Evolutionary conservation across 306 rosid genomes (phyloP), one percentile per base, ranked within the genome.

Genomic region (Lathyrus tuberosus): DNA sequence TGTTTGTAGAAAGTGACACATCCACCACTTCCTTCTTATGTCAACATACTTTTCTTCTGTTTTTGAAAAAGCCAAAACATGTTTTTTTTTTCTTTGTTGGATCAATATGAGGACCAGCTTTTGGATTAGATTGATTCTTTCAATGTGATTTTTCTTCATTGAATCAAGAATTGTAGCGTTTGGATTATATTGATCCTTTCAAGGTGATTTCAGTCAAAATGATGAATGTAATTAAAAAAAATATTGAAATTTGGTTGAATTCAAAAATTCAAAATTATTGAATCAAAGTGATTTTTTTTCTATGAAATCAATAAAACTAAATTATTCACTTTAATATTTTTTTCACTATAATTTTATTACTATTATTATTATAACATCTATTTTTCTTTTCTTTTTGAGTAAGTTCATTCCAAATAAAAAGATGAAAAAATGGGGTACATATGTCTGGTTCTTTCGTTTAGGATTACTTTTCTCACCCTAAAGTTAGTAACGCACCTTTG

Each of bases 1-100:
- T 13, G 62, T 57, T 9, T 57, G 41, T 10, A 57, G 63, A 57
- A 13, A 28, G 63, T 14, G 63, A 57, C 63, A 57, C 62, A 4
- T 57, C 20, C 18, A 57, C 62, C 11, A 22, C 31, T 48, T 8
- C 57, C 4, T 51, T 46, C 38, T 33, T 33, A 33, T 33, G 38
- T 33, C 38, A 33, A 33, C 38, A 33, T 33, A 33, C 1, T 35
- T 35, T 35, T 35, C 40, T 35, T 35, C 2, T 35, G 10, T 35
- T 35, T 35, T 24, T 24, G 26, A 24, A 24, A 24, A 24, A 24
- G 26, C 26, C 26, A 24, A 24, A 24, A 24, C 26, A 24, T 24
- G 26, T 24, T 24, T 24, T 24, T 24, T 22, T 24, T 42, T 42
- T 42, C 5, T 10, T 10, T 3, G 3, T 11, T 42, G 47, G 14